These are phyloP conservation scores for Silene latifolia DNA, from an alignment of 148 eudicot species.

Conservation along the genomic window DNA sequence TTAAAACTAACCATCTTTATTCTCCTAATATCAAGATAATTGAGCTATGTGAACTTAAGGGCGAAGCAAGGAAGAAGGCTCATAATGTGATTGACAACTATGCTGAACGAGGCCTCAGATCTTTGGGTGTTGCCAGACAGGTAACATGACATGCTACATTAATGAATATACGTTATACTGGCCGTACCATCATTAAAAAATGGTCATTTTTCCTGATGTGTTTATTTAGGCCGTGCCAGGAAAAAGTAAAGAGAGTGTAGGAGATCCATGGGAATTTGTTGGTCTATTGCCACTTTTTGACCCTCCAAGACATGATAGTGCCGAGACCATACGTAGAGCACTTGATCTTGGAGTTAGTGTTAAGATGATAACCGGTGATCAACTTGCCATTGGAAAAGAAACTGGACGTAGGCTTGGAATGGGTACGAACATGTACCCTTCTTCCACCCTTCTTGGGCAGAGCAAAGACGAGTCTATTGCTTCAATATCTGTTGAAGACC, in stretches of 20 bases:
- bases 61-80: conserved; percentile 52
- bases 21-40: conserved; percentile 49
- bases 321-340: conserved; percentile 87
- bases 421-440: conserved; percentile 98
- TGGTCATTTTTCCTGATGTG: neutral
- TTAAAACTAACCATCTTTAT: neutral
- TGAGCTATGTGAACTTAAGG: conserved; percentile 70
- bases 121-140: conserved; percentile 75
- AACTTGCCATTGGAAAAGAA: conserved; percentile 92
- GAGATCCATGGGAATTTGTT: conserved; percentile 83
- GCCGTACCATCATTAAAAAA: too few relatives aligned
- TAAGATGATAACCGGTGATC: conserved; percentile 99
- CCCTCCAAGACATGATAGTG: conserved; percentile 97
- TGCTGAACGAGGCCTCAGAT: conserved; percentile 91
- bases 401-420: conserved; percentile 95
- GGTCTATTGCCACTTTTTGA: conserved; percentile 90
- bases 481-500: conserved; percentile 67
- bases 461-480: conserved; percentile 57
- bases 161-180: too few relatives aligned
- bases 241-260: conserved; percentile 71
- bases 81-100: conserved; percentile 59
- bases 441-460: conserved; percentile 78
- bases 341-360: conserved; percentile 89
- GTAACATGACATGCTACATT: conserved; percentile 24
- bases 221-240: conserved; percentile 56